A percentile compares a stretch with the other conserved stretches of the same genome.
Conservation (phyloP, 192 early-diverging fungal genomes). For the Coemansia sp. region DNA sequence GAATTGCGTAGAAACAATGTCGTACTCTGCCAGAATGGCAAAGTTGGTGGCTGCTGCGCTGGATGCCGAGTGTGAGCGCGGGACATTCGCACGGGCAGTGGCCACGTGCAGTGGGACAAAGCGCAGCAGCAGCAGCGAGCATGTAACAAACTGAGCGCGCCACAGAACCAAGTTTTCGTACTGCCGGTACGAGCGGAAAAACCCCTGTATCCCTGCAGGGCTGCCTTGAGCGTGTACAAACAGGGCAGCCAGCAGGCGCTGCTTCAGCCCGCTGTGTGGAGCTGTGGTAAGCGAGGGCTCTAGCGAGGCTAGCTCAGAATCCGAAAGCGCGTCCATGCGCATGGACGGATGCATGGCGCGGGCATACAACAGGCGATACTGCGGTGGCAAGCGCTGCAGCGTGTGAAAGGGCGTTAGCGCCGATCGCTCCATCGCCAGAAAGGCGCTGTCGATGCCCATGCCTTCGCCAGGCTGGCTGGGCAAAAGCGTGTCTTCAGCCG, state of each 20-base stretch:
- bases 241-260: constrained; percentile 40
- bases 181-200: constrained; percentile 45
- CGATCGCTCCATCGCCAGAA: constrained; percentile 14
- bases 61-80: constrained; percentile 18
- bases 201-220: constrained; percentile 24
- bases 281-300: constrained; percentile 42
- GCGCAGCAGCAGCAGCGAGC: constrained; percentile 28
- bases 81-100: constrained; percentile 30
- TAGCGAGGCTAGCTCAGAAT: constrained; percentile 21
- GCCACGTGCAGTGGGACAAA: constrained; percentile 52
- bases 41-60: constrained; percentile 37
- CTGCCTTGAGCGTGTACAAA: constrained; percentile 27
- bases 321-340: constrained; percentile 31
- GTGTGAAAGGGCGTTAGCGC: constrained; percentile 24
- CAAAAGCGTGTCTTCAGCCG: constrained; percentile 4
- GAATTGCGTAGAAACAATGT: constrained; percentile 25
- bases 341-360: constrained; percentile 32
- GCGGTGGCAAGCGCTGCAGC: constrained; percentile 24
- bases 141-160: constrained; percentile 45
- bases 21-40: constrained; percentile 45
- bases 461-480: constrained; percentile 1
- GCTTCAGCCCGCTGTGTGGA: constrained; percentile 47
- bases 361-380: constrained; percentile 43
- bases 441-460: constrained; percentile 6
- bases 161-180: constrained; percentile 51